These are phyloP conservation scores for Sporormia fimetaria DNA, from an alignment of 495 filamentous ascomycete species.

Conservation along the genomic window DNA sequence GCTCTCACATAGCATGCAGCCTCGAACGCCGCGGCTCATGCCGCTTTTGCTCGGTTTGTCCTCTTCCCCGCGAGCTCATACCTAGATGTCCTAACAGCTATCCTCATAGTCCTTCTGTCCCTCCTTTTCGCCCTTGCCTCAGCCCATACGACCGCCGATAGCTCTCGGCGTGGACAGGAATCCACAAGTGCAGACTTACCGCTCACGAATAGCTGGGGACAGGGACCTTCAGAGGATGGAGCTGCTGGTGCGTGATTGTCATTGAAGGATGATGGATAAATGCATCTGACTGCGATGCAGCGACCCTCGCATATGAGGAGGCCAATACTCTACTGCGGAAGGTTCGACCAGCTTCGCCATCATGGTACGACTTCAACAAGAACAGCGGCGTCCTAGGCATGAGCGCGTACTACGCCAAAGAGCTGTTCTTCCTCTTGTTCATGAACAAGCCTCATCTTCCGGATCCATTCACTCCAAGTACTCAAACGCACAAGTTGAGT, in stretches of 20 bases:
- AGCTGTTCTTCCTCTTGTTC: constrained; percentile 37
- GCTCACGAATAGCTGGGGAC: constrained; percentile 13
- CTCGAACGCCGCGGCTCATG: constrained; percentile 20
- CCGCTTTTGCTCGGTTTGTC: constrained; percentile 24
- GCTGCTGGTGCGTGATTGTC: background rate
- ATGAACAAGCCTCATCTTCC: constrained; percentile 33
- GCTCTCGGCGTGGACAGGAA: constrained; percentile 9
- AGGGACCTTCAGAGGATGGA: constrained; percentile 6
- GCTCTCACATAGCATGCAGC: constrained; percentile 14
- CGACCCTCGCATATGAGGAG: constrained; percentile 23
- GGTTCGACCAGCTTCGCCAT: constrained; percentile 26
- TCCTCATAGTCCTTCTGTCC: constrained; percentile 11
- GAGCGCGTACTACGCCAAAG: constrained; percentile 35
- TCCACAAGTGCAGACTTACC: constrained; percentile 6
- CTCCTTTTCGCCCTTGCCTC: constrained; percentile 14
- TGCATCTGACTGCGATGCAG: constrained; percentile 7
- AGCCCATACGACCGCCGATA: constrained; percentile 6
- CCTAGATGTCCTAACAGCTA: background rate
- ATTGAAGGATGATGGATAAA: background rate
- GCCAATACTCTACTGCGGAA: constrained; percentile 29
- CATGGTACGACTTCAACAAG: constrained; percentile 28
- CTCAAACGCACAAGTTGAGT: constrained; percentile 27
- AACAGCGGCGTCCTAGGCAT: constrained; percentile 32
- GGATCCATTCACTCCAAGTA: constrained; percentile 26
- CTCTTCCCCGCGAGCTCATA: background rate